phyloP scores from a whole-genome alignment of 768 basidiomycete genomes.

The Trametes cubensis region DNA sequence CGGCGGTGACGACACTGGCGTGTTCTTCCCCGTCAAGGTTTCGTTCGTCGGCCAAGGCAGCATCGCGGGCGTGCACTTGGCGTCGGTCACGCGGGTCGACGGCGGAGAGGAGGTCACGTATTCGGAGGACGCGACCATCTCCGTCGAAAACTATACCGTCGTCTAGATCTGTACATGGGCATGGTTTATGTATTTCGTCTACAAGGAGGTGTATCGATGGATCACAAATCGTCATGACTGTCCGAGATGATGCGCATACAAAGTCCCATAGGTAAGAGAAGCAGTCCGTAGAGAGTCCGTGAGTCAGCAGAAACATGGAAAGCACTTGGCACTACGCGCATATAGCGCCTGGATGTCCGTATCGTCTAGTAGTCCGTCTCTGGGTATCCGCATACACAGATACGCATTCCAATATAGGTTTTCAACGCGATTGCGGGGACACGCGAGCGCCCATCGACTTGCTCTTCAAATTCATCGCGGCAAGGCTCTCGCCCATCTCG shows the following conservation, averaged over 20 bases:
- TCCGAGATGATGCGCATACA: constrained; percentile 9
- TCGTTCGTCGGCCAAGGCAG: constrained; percentile 81
- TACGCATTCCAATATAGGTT: background rate
- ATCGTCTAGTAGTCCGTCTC: background rate
- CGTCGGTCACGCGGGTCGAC: constrained; percentile 55
- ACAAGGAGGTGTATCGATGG: constrained; percentile 19
- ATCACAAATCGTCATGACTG: background rate
- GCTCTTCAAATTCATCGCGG: constrained; percentile 12
- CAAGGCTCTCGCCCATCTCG: constrained; percentile 21
- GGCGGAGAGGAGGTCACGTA: constrained; percentile 52
- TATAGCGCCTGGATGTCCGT: background rate
- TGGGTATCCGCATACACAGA: background rate
- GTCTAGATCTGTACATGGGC: constrained; percentile 28
- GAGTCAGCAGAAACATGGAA: background rate
- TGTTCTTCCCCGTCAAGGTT: constrained; percentile 92
- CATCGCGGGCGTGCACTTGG: constrained; percentile 74
- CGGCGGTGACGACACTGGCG: constrained; percentile 77
- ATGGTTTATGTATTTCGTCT: constrained; percentile 19
- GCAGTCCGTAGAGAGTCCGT: constrained; percentile 11
- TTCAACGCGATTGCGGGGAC: constrained; percentile 12
- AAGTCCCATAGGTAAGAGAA: constrained; percentile 12
- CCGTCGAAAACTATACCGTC: constrained; percentile 54
- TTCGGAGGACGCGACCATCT: constrained; percentile 54
- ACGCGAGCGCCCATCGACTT: constrained; percentile 1
- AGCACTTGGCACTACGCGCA: background rate